A percentile compares a stretch with the other conserved stretches of the same genome.
Conservation (phyloP, 2,329 filamentous ascomycete genomes). For the Colletotrichum sp. region DNA sequence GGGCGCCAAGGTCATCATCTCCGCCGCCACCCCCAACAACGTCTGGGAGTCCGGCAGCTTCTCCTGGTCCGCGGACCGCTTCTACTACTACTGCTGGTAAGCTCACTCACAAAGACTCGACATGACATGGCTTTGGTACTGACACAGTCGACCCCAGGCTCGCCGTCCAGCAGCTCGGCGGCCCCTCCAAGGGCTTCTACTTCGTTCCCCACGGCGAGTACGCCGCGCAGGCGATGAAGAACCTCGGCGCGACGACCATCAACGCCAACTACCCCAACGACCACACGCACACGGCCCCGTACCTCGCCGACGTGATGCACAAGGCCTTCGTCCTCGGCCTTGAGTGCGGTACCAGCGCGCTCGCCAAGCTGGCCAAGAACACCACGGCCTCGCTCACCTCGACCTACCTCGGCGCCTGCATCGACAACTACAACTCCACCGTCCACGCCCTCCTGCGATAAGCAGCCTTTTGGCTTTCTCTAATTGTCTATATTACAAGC, state of each 20-base stretch:
- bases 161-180: slow-evolving; percentile 40
- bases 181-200: slow-evolving; percentile 44
- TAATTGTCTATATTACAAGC: not conserved
- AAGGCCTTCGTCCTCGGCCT: slow-evolving; percentile 63
- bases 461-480: not conserved
- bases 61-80: slow-evolving; percentile 51
- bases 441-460: slow-evolving; percentile 17
- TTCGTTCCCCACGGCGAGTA: slow-evolving; percentile 68
- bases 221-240: slow-evolving; percentile 56
- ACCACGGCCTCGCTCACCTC: slow-evolving; percentile 34
- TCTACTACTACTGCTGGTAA: slow-evolving; percentile 59
- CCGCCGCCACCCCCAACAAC: slow-evolving; percentile 61
- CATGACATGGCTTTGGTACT: too few species aligned
- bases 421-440: slow-evolving; percentile 23
- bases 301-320: slow-evolving; percentile 60
- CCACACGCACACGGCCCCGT: slow-evolving; percentile 66
- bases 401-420: slow-evolving; percentile 32
- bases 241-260: slow-evolving; percentile 52
- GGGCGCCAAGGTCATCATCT: slow-evolving; percentile 66
- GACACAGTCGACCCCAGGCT: slow-evolving; percentile 21
- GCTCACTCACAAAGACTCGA: slow-evolving; percentile 27
- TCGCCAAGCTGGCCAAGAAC: slow-evolving; percentile 38
- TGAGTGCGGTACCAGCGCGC: slow-evolving; percentile 49
- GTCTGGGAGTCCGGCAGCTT: slow-evolving; percentile 64
- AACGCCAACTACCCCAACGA: slow-evolving; percentile 62